Conservation (phyloP, 768 basidiomycete species). For the Mycena kentingensis region DNA sequence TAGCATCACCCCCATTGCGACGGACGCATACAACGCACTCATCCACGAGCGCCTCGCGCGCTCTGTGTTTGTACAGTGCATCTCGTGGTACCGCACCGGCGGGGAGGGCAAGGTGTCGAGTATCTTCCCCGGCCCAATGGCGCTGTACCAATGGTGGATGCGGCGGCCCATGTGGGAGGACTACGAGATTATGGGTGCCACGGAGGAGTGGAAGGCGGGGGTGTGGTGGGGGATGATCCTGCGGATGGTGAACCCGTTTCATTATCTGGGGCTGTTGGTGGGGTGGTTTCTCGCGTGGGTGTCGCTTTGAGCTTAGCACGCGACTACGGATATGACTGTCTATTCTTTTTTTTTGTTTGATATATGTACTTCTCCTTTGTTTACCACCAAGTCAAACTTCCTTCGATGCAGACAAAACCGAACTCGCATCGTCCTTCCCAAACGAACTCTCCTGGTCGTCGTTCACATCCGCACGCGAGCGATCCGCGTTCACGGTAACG, state of each 20-base stretch:
- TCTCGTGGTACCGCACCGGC: conserved; percentile 38
- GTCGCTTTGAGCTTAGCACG: not conserved
- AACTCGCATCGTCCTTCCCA: not conserved
- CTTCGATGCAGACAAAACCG: not conserved
- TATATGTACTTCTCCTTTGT: no score
- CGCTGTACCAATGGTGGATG: conserved; percentile 50
- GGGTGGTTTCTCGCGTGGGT: not conserved
- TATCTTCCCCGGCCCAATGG: conserved; percentile 36
- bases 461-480: not conserved
- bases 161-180: conserved; percentile 40
- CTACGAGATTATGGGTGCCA: not conserved
- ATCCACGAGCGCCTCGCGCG: conserved; percentile 37
- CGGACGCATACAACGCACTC: conserved; percentile 41
- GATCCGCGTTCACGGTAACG: not conserved
- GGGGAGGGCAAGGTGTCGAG: conserved; percentile 30
- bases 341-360: no score
- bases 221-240: not conserved
- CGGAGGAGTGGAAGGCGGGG: not conserved
- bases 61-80: conserved; percentile 38
- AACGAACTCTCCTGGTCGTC: not conserved
- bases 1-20: conserved; percentile 38
- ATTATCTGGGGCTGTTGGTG: conserved; percentile 1
- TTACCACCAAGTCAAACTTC: no score
- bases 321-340: not conserved
- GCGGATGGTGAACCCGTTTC: not conserved